Evolutionary conservation across 768 basidiomycete species (phyloP), one percentile per base, ranked within the genome.

Genomic region (Glaciozyma martinii): DNA sequence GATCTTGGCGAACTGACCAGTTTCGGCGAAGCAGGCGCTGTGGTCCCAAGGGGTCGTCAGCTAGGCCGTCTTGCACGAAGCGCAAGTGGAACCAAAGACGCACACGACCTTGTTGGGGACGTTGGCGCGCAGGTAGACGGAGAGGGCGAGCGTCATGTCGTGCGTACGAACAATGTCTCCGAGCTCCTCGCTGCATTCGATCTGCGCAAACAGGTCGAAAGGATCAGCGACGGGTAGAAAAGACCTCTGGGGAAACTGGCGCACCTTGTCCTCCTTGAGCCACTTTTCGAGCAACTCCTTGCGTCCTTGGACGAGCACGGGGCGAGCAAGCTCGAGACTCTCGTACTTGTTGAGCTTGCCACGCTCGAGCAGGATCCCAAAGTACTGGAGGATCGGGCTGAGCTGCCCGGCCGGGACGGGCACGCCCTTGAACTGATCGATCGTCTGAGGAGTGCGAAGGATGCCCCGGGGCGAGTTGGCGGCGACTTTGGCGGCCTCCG

Each of bases 201-300:
- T 85, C 91, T 95, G 71, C 2, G 62, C 46, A 6, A 57, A 54
- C 65, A 33, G 50, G 6, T 43, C 13, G 5, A 27, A 16, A 27
- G 10, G 60, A 49, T 33, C 54, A 57, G 54, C 59, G 13, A 18
- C 30, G 44, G 47, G 18, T 47, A 15, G 19, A 47, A 25, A 52
- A 9, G n/a, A 23, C 47, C 13, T n/a, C 15, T 25, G 9, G 15
- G 33, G 29, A n/a, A 32, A 55, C 19, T 21, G 27, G 69, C 76
- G 53, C 54, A 86, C 92, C 85, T 98, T 99, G 80, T 95, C 97
- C 81, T 99, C 95, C 78, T 99, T 99, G 66, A 99, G 79, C 95
- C 95, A 99, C 74, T 98, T 98, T 80, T 99, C 95, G 21, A 99
- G 80, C 53, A 98, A 80, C 74, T 97, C 90, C 78, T 99, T 98